Conservation (phyloP, 169 alveolate genomes). For the Eimeria acervulina region DNA sequence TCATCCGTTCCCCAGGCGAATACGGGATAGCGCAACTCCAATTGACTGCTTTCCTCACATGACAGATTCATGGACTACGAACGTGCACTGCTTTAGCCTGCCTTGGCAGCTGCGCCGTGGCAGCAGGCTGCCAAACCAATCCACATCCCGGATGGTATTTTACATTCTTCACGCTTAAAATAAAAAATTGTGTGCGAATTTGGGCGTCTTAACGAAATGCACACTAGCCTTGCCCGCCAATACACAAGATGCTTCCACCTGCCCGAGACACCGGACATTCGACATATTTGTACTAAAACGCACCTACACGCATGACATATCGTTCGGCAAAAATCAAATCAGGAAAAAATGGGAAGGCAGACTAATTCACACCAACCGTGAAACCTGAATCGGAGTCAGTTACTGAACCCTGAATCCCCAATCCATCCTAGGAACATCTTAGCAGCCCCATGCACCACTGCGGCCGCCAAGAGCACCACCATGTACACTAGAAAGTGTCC, state of each 20-base stretch:
- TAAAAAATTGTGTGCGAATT: background rate
- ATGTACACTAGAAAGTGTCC: background rate
- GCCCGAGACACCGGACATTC: background rate
- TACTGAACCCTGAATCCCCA: background rate
- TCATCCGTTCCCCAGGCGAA: no score
- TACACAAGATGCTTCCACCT: background rate
- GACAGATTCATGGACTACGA: no score
- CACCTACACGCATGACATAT: background rate
- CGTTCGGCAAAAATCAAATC: background rate
- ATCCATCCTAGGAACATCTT: background rate
- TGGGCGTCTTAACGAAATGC: background rate
- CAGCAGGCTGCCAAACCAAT: background rate
- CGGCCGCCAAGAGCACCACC: background rate
- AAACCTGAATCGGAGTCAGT: background rate
- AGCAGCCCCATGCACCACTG: background rate
- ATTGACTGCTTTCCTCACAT: no score
- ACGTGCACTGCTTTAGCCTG: no score
- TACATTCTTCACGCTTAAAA: no score
- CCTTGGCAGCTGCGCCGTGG: no score
- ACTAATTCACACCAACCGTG: background rate
- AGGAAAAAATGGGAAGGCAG: background rate
- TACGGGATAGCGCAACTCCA: no score
- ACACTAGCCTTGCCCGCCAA: background rate
- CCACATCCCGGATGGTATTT: background rate
- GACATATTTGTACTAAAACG: background rate